These are phyloP conservation scores for Sphagnurus paluster DNA, from an alignment of 1,284 basidiomycete species.

Conservation along the genomic window DNA sequence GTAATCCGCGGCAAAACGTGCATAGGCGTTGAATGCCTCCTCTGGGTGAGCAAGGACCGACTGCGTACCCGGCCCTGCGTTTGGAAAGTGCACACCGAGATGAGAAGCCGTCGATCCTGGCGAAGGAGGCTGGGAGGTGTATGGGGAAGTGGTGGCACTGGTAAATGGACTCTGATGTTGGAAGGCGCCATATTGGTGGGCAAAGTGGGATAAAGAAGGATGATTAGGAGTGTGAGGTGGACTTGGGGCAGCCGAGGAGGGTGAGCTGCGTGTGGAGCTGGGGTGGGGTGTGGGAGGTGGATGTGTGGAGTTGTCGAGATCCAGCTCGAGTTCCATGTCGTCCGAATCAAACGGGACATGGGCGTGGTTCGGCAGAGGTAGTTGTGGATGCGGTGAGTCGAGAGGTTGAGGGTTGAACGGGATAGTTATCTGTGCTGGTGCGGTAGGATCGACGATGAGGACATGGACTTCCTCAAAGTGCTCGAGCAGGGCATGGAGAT, in stretches of 20 bases:
- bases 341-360: constrained; percentile 62
- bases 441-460: constrained; percentile 59
- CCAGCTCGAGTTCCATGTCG: constrained; percentile 78
- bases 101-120: constrained; percentile 28
- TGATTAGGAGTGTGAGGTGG: constrained; percentile 51
- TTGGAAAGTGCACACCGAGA: constrained; percentile 27
- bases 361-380: constrained; percentile 15
- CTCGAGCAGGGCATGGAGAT: constrained; percentile 83
- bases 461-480: constrained; percentile 88
- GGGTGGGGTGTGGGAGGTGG: constrained; percentile 27
- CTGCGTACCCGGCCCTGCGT: constrained; percentile 23
- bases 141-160: constrained; percentile 24
- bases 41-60: constrained; percentile 34
- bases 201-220: constrained; percentile 26
- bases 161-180: constrained; percentile 10
- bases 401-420: constrained; percentile 44
- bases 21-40: constrained; percentile 52
- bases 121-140: constrained; percentile 36
- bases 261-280: constrained; percentile 38
- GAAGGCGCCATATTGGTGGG: constrained; percentile 17
- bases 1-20: constrained; percentile 65
- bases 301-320: constrained; percentile 41
- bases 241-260: constrained; percentile 43
- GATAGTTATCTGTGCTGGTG: constrained; percentile 43
- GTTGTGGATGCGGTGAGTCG: constrained; percentile 20